Conservation (phyloP, 352 stramenopile species). For the Phytophthora colocasiae region DNA sequence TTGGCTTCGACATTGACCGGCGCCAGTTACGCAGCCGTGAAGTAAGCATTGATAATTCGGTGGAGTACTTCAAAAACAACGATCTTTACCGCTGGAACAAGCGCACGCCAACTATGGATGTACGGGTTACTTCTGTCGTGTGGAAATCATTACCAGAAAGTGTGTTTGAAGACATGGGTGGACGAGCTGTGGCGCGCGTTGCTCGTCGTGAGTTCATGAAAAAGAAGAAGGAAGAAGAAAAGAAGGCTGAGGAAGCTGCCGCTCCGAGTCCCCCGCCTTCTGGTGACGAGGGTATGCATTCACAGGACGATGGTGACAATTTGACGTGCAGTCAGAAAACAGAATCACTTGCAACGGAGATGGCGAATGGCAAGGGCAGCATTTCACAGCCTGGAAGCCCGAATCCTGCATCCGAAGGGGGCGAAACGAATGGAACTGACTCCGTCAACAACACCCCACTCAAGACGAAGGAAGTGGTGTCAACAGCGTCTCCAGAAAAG, state of each 20-base stretch:
- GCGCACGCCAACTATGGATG: constrained; percentile 85
- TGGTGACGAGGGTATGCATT: constrained; percentile 64
- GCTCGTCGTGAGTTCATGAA: constrained; percentile 80
- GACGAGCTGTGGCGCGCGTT: constrained; percentile 59
- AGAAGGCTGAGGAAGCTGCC: constrained; percentile 54
- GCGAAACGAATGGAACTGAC: constrained; percentile 23
- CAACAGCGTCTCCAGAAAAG: constrained; percentile 24
- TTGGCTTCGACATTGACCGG: constrained; percentile 87
- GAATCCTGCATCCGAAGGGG: constrained; percentile 54
- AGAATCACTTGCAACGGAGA: constrained; percentile 30
- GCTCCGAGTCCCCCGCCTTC: constrained; percentile 46
- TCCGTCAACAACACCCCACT: constrained; percentile 32
- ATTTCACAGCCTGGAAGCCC: constrained; percentile 53
- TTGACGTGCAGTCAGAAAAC: constrained; percentile 47
- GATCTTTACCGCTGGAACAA: constrained; percentile 92
- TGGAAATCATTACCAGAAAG: constrained; percentile 88
- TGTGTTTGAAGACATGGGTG: constrained; percentile 90
- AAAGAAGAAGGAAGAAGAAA: constrained; percentile 90
- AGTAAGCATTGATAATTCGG: constrained; percentile 86
- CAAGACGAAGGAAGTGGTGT: constrained; percentile 43
- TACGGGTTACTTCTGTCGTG: constrained; percentile 83
- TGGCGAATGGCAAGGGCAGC: constrained; percentile 44
- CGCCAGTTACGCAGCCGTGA: constrained; percentile 78
- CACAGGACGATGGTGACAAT: constrained; percentile 71
- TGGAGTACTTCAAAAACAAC: constrained; percentile 92